phyloP scores from a whole-genome alignment of 2,329 filamentous ascomycete genomes.

The Penicillium sp. region DNA sequence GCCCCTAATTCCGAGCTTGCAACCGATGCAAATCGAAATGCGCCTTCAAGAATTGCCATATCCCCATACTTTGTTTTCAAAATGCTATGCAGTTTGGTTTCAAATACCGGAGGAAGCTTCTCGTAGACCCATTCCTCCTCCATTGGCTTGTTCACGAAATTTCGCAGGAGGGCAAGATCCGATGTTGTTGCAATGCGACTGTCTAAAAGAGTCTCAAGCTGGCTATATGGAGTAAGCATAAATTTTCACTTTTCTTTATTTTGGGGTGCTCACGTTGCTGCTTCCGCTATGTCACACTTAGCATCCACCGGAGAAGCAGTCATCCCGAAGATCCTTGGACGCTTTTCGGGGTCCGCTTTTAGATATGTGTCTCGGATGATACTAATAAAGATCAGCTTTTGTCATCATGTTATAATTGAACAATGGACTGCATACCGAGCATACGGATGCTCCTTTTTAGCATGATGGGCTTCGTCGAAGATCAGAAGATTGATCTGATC shows the following conservation, averaged over 20 bases:
- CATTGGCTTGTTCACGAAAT: slow-evolving; percentile 57
- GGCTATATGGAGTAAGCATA: slow-evolving; percentile 35
- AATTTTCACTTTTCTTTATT: background rate
- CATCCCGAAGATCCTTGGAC: slow-evolving; percentile 89
- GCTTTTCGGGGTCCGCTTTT: slow-evolving; percentile 45
- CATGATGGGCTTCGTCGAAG: slow-evolving; percentile 95
- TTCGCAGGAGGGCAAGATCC: slow-evolving; percentile 58
- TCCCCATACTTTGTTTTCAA: slow-evolving; percentile 56
- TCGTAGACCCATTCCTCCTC: slow-evolving; percentile 61
- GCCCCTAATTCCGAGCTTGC: slow-evolving; percentile 67
- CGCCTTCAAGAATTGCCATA: slow-evolving; percentile 51
- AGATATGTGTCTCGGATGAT: slow-evolving; percentile 88
- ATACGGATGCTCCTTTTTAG: slow-evolving; percentile 91
- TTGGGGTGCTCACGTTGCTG: slow-evolving; percentile 51
- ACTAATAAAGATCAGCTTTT: slow-evolving; percentile 31
- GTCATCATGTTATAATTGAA: background rate
- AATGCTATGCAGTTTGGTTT: slow-evolving; percentile 63
- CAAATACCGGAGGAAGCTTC: slow-evolving; percentile 50
- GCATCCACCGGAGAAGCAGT: slow-evolving; percentile 93
- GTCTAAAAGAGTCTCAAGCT: slow-evolving; percentile 74
- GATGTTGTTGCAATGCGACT: slow-evolving; percentile 77
- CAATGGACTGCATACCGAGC: slow-evolving; percentile 53
- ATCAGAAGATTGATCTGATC: slow-evolving; percentile 82
- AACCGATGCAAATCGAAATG: slow-evolving; percentile 59
- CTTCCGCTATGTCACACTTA: slow-evolving; percentile 67